Conservation (phyloP, 306 rosid genomes). For the Rosa chinensis region DNA sequence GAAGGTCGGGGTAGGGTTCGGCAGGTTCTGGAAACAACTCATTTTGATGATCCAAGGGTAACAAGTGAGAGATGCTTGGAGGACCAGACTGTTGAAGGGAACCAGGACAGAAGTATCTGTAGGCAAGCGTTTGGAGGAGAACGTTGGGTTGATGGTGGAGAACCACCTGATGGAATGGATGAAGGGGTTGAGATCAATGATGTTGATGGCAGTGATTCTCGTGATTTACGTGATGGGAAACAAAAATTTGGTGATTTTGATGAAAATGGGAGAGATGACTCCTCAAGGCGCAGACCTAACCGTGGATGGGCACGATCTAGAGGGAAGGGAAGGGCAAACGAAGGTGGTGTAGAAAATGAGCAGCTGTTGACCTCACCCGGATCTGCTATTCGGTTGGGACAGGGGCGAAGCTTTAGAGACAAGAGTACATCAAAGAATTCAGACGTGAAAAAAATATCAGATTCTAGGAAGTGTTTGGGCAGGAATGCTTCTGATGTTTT, state of each 20-base stretch:
- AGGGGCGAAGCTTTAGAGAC: constrained; percentile 62
- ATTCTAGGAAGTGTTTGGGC: constrained; percentile 50
- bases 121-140: constrained; percentile 44
- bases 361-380: constrained; percentile 65
- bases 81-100: constrained; percentile 38
- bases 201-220: constrained; percentile 51
- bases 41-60: constrained; percentile 63
- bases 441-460: constrained; percentile 58
- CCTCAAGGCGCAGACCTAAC: constrained; percentile 68
- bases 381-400: constrained; percentile 65
- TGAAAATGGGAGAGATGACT: constrained; percentile 74
- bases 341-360: constrained; percentile 72
- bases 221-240: constrained; percentile 70
- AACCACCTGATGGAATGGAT: constrained; percentile 51
- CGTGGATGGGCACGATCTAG: constrained; percentile 70
- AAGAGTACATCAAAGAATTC: constrained; percentile 48
- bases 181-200: constrained; percentile 43
- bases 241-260: constrained; percentile 63
- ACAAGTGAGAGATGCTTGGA: constrained; percentile 69
- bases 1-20: constrained; percentile 76
- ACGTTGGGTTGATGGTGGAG: constrained; percentile 57
- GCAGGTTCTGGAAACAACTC: constrained; percentile 67
- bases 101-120: too few relatives aligned
- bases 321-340: constrained; percentile 79
- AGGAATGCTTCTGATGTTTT: constrained; percentile 43